Evolutionary conservation across 805 yeast species (phyloP), one percentile per base, ranked within the genome.

Genomic region (Yamadazyma philogaea): DNA sequence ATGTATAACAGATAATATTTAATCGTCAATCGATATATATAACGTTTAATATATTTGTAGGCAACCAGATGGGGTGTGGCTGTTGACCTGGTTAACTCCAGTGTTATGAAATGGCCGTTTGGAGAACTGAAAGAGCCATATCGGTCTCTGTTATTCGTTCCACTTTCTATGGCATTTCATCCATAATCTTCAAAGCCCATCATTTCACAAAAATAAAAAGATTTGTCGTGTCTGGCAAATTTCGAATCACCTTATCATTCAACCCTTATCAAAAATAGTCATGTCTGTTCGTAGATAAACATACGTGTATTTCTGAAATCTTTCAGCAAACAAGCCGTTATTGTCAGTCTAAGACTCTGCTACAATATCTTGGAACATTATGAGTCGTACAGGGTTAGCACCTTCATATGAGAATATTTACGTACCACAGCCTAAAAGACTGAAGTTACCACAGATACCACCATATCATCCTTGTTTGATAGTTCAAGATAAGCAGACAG

Each of bases 401-500:
- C 61, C 60, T 37, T 59, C 64, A 39, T 47, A 71, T 37, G 68
- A 66, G 37, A 70, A 67, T 56, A 63, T 70, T 22, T 78, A 77
- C 54, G 73, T 78, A 44, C 82, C 83, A 3, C 63, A 70, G 6
- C 32, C 48, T 11, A 55, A 57, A 18, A 38, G 42, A 35, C 42
- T 35, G 14, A 22, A 34, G 15, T 46, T 55, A 10, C 52, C 48
- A 7, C 44, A 44, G 12, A 68, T 77, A 7, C 82, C 82, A 15
- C 56, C 59, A 28, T 76, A 75, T 55, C 82, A 76, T 44, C 83
- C 83, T 3, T 74, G 82, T 40, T 61, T 78, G 41, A 75, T 78
- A 40, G 77, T 78, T 60, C 80, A 76, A 56, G 83, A 78, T 57
- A 61, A 63, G 42, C 74, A 72, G 50, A 76, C 80, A 11, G 82